A percentile compares a stretch with the other conserved stretches of the same genome.
Evolutionary conservation across 148 eudicot genomes (phyloP).

Genomic region (Gaultheria prostrata): DNA sequence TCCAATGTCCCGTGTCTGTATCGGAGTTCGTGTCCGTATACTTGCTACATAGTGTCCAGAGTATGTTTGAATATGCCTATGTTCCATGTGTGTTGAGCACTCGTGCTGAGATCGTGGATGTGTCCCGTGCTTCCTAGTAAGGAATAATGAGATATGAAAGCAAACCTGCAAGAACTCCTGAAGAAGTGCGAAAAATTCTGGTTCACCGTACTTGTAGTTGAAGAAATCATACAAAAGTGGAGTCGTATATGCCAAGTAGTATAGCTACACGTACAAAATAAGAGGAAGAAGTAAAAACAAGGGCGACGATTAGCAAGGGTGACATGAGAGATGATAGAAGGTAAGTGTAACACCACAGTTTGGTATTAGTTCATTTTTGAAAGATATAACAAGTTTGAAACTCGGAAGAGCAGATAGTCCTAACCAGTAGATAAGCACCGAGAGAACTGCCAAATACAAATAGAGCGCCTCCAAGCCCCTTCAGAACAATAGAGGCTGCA

Average conservation of each 20-base stretch:
- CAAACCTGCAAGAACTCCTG: slow-evolving; percentile 59
- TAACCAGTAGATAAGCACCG: slow-evolving; percentile 79
- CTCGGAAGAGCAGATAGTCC: slow-evolving; percentile 13
- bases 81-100: background rate
- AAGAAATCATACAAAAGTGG: slow-evolving; percentile 59
- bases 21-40: too few relatives aligned
- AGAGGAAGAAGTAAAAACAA: background rate
- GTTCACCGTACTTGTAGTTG: slow-evolving; percentile 38
- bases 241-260: slow-evolving; percentile 43
- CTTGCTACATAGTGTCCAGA: background rate
- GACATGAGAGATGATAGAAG: background rate
- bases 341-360: background rate
- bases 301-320: background rate
- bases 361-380: background rate
- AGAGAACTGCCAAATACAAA: slow-evolving; percentile 71
- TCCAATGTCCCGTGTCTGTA: too few relatives aligned
- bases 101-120: background rate
- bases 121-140: background rate
- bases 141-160: background rate
- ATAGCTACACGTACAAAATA: slow-evolving; percentile 34
- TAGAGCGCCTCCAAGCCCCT: slow-evolving; percentile 68
- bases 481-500: slow-evolving; percentile 48
- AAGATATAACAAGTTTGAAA: background rate
- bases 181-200: slow-evolving; percentile 36
- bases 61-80: background rate